Conservation (phyloP, 2,329 filamentous ascomycete species). For the Coniochaeta ligniaria region DNA sequence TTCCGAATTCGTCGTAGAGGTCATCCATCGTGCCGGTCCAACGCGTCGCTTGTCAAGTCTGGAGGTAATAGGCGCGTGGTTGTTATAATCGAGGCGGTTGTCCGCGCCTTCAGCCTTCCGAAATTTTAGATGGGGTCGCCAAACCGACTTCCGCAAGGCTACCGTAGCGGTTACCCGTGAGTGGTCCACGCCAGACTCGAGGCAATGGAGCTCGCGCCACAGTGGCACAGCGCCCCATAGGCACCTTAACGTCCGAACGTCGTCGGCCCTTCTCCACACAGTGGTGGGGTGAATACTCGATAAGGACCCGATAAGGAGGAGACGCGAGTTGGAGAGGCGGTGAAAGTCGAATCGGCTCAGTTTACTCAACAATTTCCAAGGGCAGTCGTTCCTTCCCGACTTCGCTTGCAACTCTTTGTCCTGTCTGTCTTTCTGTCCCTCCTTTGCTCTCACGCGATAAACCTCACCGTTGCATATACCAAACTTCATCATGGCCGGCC, state of each 20-base stretch:
- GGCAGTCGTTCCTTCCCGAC: neutral
- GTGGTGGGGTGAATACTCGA: neutral
- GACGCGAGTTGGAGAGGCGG: neutral
- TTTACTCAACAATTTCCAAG: constrained; percentile 2
- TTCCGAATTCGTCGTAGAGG: constrained; percentile 21
- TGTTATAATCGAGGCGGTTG: neutral
- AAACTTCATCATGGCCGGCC: constrained; percentile 56
- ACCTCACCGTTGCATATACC: neutral
- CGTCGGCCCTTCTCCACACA: neutral
- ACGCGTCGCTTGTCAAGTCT: neutral
- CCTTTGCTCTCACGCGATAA: neutral
- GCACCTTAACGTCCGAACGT: too few relatives aligned
- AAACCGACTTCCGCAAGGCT: neutral
- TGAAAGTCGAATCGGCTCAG: neutral
- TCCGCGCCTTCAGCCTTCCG: constrained; percentile 3
- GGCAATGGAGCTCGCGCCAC: neutral
- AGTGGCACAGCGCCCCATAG: neutral
- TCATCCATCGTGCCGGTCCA: constrained; percentile 17
- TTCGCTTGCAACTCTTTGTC: neutral
- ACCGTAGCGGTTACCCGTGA: neutral
- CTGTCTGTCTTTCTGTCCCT: neutral
- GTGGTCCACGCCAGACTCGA: neutral
- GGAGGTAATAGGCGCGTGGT: neutral
- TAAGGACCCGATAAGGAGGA: neutral
- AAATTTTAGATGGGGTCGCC: constrained; percentile 2